Base-by-base conservation (phyloP, 2,329 filamentous ascomycete species). In the Macrophomina pseudophaseolina region DNA sequence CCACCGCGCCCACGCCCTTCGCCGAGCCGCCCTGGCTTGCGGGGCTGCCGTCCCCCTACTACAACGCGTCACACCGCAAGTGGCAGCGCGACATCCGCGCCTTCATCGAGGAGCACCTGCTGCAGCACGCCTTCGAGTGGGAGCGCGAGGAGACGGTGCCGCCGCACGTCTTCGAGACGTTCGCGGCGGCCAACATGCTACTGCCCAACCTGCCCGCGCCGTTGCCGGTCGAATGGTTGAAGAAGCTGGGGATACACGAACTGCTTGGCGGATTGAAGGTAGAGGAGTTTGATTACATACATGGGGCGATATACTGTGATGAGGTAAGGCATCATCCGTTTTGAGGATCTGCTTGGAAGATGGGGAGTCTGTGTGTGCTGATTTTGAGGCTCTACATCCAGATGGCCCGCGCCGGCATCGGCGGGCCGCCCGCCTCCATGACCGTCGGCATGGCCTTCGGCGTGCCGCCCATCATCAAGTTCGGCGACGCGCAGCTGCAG, bases 371-470 rank as follows among this genome's bases (percentile, higher is more conserved):
- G 23, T 23, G 23, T 2, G 3, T 23, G 23, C 23, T 23, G 23
- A 23, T 23, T 23, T 23, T 23, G 23, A 23, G 30, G 6, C 46
- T 18, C 18, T 49, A 68, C 23, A 46, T n/a, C 4, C 68, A 87
- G 85, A 87, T 93, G 85, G 80, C 84, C 16, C 84, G 90, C 14
- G 85, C 83, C 1, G 91, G 91, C 11, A 80, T 92, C 11, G 79
- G 82, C 1, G 90, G 91, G 0, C 90, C 90, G 0, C 73, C 82
- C 0, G 86, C 83, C 4, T 87, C 87, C n/a, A 77, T 93, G 32
- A 92, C 88, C 1, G 89, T 88, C 0, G 91, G 91, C 2, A 87
- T 92, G 71, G 87, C 89, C 1, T 93, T 91, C 73, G 91, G 90
- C 5, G 84, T 92, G 1, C 89, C 91, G 0, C 89, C 90, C 0